Evolutionary conservation across 2,329 filamentous ascomycete genomes (phyloP), one percentile per base, ranked within the genome.

Genomic region (Delphinella strobiligena): DNA sequence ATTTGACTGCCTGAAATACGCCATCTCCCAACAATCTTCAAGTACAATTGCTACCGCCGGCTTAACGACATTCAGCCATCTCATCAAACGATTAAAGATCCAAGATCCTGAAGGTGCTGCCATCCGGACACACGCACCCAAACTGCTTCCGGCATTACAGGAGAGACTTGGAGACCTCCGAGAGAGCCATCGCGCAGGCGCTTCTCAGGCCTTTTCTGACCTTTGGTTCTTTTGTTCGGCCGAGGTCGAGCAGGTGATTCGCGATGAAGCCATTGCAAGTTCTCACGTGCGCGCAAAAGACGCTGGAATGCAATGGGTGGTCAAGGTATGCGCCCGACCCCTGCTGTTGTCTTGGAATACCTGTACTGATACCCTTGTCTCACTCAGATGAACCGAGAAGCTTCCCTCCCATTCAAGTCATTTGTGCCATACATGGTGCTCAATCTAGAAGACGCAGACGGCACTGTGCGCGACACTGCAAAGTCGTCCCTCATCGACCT

Each of bases 81-180:
- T 94, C 47, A 69, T 93, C 51, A 93, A 89, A 56, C 80, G 89
- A 42, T 69, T 95, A 44, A 80, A 79, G 45, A 79, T 89, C 43
- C 89, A 95, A 62, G 83, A 93, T 41, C 78, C 85, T 45, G 82
- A 81, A 54, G 69, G 76, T 46, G 67, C 87, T 43, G 64, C 75
- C 44, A 80, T 81, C 48, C 73, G 58, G n/a, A 66, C 93, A 58
- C 54, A 59, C 41, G 78, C 79, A 2, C 71, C 74, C 36, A 72
- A 76, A 47, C 79, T 87, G 7, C 72, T 91, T 45, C 76, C 84
- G 3, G 60, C 88, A 34, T 71, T 95, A 39, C 66, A 87, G 41
- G 89, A 95, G 42, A 83, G 86, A 59, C 72, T 96, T 43, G 87
- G 86, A 43, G 89, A 95, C 57, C 75, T 76, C 48, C 89, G 89